A percentile compares a stretch with the other conserved stretches of the same genome.
Evolutionary conservation across 2,329 filamentous ascomycete species (phyloP).

Genomic region (Teratosphaeriaceae sp.): DNA sequence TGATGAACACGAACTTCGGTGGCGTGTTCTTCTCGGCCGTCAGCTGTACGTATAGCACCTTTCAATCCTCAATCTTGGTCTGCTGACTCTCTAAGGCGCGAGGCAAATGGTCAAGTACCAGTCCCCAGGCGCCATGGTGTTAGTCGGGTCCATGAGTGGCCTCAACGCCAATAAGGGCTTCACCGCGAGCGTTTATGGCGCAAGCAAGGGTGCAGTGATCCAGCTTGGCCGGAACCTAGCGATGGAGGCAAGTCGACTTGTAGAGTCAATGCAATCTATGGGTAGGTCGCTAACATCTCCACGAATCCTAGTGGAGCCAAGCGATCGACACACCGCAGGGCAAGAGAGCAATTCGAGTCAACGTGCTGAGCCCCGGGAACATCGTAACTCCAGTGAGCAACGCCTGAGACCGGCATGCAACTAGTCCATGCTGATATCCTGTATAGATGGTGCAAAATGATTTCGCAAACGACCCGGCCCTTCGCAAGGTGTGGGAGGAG

Average conservation of each 20-base stretch:
- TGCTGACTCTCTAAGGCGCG: slow-evolving; percentile 29
- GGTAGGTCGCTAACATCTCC: too few relatives aligned
- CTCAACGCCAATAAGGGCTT: slow-evolving; percentile 42
- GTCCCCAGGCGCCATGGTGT: slow-evolving; percentile 41
- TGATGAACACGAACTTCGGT: slow-evolving; percentile 45
- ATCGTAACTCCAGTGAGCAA: slow-evolving; percentile 30
- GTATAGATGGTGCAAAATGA: slow-evolving; percentile 30
- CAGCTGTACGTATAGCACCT: slow-evolving; percentile 26
- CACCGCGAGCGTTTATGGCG: slow-evolving; percentile 38
- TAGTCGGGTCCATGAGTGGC: slow-evolving; percentile 48
- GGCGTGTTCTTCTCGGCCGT: slow-evolving; percentile 45
- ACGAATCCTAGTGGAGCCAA: slow-evolving; percentile 47
- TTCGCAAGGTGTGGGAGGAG: slow-evolving; percentile 25
- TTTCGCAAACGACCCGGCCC: slow-evolving; percentile 23
- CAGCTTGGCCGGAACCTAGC: slow-evolving; percentile 47
- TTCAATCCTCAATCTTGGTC: too few relatives aligned
- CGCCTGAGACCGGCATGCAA: too few relatives aligned
- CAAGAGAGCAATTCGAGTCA: slow-evolving; percentile 25
- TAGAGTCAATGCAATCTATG: too few relatives aligned
- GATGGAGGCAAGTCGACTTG: too few relatives aligned
- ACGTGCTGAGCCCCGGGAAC: slow-evolving; percentile 28
- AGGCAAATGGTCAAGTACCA: slow-evolving; percentile 45
- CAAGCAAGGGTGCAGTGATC: slow-evolving; percentile 49
- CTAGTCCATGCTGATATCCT: too few relatives aligned
- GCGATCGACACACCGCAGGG: slow-evolving; percentile 22